Conservation (phyloP, 805 yeast genomes). For the Kluyveromyces nonfermentans region DNA sequence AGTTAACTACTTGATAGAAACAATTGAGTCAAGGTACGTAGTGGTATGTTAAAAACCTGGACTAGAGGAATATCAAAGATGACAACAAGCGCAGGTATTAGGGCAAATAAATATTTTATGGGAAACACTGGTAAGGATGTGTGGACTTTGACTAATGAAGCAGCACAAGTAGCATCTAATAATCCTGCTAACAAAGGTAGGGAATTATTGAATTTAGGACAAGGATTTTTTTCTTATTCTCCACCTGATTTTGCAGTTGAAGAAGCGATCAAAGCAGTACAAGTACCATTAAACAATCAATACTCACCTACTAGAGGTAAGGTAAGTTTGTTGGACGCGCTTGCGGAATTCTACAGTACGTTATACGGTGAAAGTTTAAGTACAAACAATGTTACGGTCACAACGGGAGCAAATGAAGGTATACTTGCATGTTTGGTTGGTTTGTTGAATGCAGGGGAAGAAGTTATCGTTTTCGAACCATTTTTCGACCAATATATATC, state of each 20-base stretch:
- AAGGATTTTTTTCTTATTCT: slow-evolving; percentile 92
- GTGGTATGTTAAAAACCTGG: slow-evolving; percentile 6
- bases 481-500: slow-evolving; percentile 95
- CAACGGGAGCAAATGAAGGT: slow-evolving; percentile 98
- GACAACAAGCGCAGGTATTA: slow-evolving; percentile 7
- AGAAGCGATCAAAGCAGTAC: slow-evolving; percentile 71
- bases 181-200: slow-evolving; percentile 47
- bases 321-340: slow-evolving; percentile 59
- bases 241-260: slow-evolving; percentile 90
- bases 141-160: slow-evolving; percentile 91
- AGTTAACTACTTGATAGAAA: too few species aligned
- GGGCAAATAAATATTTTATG: slow-evolving; percentile 43
- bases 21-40: not conserved
- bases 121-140: slow-evolving; percentile 69
- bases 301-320: slow-evolving; percentile 90
- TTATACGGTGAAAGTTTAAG: slow-evolving; percentile 46
- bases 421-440: slow-evolving; percentile 80
- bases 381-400: slow-evolving; percentile 47
- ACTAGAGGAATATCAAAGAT: slow-evolving; percentile 8
- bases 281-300: slow-evolving; percentile 71
- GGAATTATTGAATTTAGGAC: slow-evolving; percentile 84
- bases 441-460: slow-evolving; percentile 79
- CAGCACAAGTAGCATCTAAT: slow-evolving; percentile 74
- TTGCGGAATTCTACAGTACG: slow-evolving; percentile 64
- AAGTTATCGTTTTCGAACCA: slow-evolving; percentile 93